Evolutionary conservation across 306 rosid genomes (phyloP).

Genomic region (Mimosa bimucronata): DNA sequence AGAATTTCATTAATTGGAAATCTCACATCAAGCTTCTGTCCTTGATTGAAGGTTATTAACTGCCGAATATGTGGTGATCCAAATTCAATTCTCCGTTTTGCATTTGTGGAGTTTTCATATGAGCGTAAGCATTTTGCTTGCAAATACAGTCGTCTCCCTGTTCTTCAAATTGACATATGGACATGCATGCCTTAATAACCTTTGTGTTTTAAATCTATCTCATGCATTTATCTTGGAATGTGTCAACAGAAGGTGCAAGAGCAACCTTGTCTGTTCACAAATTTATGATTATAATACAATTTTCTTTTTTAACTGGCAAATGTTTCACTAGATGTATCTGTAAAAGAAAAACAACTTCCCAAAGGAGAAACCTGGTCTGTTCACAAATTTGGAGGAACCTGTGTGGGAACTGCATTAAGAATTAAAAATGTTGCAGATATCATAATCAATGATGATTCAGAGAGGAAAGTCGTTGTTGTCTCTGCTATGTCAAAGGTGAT

Average conservation of each 20-base stretch:
- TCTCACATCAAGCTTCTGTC: not conserved
- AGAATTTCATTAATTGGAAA: not conserved
- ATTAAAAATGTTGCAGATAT: conserved; percentile 80
- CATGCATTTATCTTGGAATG: conserved; percentile 32
- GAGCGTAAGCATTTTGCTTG: conserved; percentile 58
- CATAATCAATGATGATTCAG: conserved; percentile 72
- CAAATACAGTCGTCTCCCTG: not conserved
- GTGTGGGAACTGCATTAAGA: conserved; percentile 86
- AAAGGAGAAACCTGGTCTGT: conserved; percentile 92
- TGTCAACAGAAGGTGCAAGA: conserved; percentile 72
- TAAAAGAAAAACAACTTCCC: conserved; percentile 61
- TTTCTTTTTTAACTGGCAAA: conserved; percentile 38
- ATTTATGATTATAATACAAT: not conserved
- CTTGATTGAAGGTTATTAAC: conserved; percentile 65
- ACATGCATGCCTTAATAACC: not conserved
- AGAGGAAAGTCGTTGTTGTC: conserved; percentile 84
- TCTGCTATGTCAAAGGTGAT: conserved; percentile 99
- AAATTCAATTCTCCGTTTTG: conserved; percentile 80
- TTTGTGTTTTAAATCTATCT: not conserved
- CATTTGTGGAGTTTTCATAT: conserved; percentile 82
- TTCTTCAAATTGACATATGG: not conserved
- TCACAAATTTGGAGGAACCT: conserved; percentile 98
- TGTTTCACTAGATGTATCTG: conserved; percentile 45
- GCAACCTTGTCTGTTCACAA: too few relatives aligned
- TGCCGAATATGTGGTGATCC: conserved; percentile 86